phyloP scores from a whole-genome alignment of 2,329 filamentous ascomycete species.

The Huntiella abstrusa region DNA sequence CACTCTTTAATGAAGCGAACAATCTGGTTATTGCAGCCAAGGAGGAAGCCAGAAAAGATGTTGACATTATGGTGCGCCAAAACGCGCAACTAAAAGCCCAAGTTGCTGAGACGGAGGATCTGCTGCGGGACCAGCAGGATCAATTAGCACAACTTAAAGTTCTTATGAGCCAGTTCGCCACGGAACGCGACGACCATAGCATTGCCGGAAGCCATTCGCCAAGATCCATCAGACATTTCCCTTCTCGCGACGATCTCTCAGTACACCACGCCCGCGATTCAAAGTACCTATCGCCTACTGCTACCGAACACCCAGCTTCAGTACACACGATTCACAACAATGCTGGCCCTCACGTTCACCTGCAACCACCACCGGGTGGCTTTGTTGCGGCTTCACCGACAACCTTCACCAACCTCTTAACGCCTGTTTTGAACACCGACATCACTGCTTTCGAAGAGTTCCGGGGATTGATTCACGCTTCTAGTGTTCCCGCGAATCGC shows the following conservation, averaged over 20 bases:
- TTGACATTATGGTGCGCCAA: conserved; percentile 61
- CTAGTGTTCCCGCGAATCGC: conserved; percentile 40
- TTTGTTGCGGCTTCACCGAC: conserved; percentile 37
- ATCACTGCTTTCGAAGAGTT: conserved; percentile 73
- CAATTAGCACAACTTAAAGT: conserved; percentile 79
- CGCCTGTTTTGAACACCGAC: conserved; percentile 68
- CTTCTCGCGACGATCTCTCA: conserved; percentile 25
- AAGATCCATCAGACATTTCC: conserved; percentile 50
- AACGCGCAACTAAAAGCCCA: conserved; percentile 78
- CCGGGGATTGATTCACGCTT: conserved; percentile 50
- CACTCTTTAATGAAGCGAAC: conserved; percentile 95
- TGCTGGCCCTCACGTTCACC: conserved; percentile 14
- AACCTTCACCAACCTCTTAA: conserved; percentile 67
- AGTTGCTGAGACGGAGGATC: conserved; percentile 65
- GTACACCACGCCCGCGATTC: conserved; percentile 14
- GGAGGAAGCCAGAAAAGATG: conserved; percentile 70
- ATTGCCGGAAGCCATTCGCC: conserved; percentile 52
- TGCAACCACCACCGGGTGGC: conserved; percentile 1
- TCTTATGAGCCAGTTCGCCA: conserved; percentile 74
- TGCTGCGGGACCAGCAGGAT: conserved; percentile 81
- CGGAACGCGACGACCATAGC: conserved; percentile 52
- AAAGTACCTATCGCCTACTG: conserved; percentile 6
- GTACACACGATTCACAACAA: conserved; percentile 10
- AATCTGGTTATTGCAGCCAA: conserved; percentile 82
- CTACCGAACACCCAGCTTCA: background rate